Percentiles rank a stretch among this genome's conserved stretches.
phyloP scores from a whole-genome alignment of 129 eudicot genomes.

The Pseudognaphalium luteoalbum region DNA sequence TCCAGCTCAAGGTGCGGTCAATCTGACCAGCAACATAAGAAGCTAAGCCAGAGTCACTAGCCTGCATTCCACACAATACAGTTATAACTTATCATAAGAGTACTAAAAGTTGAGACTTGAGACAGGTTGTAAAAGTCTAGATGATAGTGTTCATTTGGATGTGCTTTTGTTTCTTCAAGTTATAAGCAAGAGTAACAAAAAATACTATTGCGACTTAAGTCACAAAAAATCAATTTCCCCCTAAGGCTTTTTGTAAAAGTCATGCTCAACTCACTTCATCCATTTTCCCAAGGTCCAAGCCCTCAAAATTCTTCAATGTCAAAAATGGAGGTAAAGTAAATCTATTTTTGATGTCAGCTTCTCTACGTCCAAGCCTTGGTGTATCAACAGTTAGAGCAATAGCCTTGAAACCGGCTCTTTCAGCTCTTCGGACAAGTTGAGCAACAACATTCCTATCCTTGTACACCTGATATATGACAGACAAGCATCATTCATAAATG shows the following conservation, averaged over 20 bases:
- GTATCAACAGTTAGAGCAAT: constrained; percentile 94
- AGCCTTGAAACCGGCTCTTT: constrained; percentile 92
- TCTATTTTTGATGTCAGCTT: constrained; percentile 95
- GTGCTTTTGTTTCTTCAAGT: neutral
- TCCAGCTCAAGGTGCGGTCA: constrained; percentile 97
- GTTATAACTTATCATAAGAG: neutral
- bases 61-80: constrained; percentile 43
- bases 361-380: constrained; percentile 94
- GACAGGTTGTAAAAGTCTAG: neutral
- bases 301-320: constrained; percentile 92
- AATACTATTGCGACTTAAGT: neutral
- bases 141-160: neutral
- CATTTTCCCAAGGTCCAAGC: constrained; percentile 91
- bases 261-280: constrained; percentile 60
- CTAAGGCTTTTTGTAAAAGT: neutral
- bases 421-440: constrained; percentile 92
- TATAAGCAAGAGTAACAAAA: neutral
- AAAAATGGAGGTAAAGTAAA: constrained; percentile 75
- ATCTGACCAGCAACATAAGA: constrained; percentile 93
- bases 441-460: constrained; percentile 86
- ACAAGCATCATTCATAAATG: neutral
- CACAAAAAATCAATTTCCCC: neutral
- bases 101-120: neutral
- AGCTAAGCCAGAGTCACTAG: constrained; percentile 88
- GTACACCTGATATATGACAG: constrained; percentile 56